A percentile compares a stretch with the other conserved stretches of the same genome.
These are phyloP conservation scores for Cytospora chrysosperma DNA, from an alignment of 2,329 filamentous ascomycete genomes.

Conservation along the genomic window DNA sequence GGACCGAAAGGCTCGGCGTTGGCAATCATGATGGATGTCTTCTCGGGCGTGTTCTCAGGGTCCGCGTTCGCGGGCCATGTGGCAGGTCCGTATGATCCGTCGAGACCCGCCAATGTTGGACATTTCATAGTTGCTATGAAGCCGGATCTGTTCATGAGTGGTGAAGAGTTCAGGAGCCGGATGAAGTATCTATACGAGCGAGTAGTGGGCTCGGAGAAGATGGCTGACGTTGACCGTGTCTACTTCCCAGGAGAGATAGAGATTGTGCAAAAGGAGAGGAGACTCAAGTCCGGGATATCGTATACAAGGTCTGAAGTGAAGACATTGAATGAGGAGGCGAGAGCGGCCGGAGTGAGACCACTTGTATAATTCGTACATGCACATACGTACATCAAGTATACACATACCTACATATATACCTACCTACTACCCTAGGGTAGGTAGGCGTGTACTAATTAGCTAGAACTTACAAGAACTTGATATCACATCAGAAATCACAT, in stretches of 20 bases:
- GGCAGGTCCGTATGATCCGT: conserved; percentile 72
- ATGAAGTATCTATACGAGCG: conserved; percentile 56
- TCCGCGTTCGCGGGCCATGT: conserved; percentile 78
- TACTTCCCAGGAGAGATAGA: conserved; percentile 65
- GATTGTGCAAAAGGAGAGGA: conserved; percentile 51
- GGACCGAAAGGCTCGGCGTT: conserved; percentile 78
- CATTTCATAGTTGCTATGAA: conserved; percentile 73
- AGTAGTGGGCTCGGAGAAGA: conserved; percentile 54
- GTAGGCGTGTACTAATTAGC: too few relatives aligned
- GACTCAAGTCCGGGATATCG: conserved; percentile 56
- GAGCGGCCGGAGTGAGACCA: conserved; percentile 39
- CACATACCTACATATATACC: too few relatives aligned
- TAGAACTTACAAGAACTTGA: too few relatives aligned
- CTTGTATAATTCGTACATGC: background rate
- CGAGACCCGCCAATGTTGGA: conserved; percentile 66
- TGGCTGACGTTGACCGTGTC: conserved; percentile 55
- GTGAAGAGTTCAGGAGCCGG: conserved; percentile 66
- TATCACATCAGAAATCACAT: too few relatives aligned
- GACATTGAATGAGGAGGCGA: conserved; percentile 54
- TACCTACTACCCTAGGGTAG: too few relatives aligned
- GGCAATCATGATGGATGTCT: conserved; percentile 86
- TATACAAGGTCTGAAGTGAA: conserved; percentile 57
- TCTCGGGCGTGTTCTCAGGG: conserved; percentile 75
- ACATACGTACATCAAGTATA: too few relatives aligned
- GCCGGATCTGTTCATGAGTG: conserved; percentile 70